A percentile compares a stretch with the other conserved stretches of the same genome.
Conservation (phyloP, 2,329 filamentous ascomycete species). For the Drechslerella coelobrocha region DNA sequence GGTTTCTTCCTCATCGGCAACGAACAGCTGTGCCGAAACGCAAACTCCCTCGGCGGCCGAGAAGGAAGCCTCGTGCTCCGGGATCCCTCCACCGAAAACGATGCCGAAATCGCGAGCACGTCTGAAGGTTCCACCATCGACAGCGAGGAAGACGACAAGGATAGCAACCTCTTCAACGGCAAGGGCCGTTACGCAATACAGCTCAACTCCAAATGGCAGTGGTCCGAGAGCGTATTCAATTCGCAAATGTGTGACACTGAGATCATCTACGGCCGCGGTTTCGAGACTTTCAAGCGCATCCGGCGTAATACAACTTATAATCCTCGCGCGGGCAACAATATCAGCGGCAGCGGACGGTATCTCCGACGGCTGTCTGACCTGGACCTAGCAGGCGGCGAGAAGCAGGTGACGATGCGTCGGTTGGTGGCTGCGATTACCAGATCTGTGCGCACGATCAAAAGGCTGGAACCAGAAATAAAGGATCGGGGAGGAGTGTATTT, state of each 20-base stretch:
- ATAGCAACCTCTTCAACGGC: conserved; percentile 9
- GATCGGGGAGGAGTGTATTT: conserved; percentile 25
- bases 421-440: conserved; percentile 16
- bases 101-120: conserved; percentile 16
- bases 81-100: neutral
- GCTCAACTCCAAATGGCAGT: conserved; percentile 37
- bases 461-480: conserved; percentile 18
- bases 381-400: conserved; percentile 13
- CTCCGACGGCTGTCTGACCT: conserved; percentile 32
- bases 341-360: conserved; percentile 14
- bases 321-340: conserved; percentile 1
- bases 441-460: conserved; percentile 32
- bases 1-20: conserved; percentile 42
- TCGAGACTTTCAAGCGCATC: conserved; percentile 31
- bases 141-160: conserved; percentile 27
- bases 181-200: conserved; percentile 25
- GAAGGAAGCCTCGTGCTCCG: conserved; percentile 17
- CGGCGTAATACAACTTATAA: conserved; percentile 28
- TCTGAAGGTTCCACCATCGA: conserved; percentile 40
- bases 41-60: conserved; percentile 32
- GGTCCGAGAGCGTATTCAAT: conserved; percentile 35
- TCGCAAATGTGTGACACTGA: conserved; percentile 43
- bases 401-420: conserved; percentile 19
- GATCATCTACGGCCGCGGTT: conserved; percentile 38
- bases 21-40: conserved; percentile 1